Base-by-base conservation (phyloP, 495 filamentous ascomycete genomes). In the Lasiosphaeria miniovina region DNA sequence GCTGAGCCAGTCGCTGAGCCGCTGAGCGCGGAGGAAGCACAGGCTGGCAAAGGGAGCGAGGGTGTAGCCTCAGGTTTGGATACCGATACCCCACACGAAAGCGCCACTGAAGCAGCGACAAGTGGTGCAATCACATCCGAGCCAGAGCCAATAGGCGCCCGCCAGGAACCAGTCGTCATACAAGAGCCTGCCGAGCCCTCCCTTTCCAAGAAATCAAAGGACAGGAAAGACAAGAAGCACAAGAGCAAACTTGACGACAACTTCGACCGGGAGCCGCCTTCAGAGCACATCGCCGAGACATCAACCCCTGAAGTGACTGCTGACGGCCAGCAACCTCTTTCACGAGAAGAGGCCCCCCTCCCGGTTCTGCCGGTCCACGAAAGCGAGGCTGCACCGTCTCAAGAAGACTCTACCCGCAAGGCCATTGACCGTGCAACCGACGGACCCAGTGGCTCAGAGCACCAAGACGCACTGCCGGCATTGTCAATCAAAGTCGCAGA, bases 201-300 rank as follows among this genome's bases (percentile, higher is more conserved):
- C 11, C 49, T 50, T 34, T 10, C 52, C 17, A 74, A 71, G 41
- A 68, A 68, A 56, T 55, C 65, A 4, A 74, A 75, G 53, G 71
- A 75, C 62, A 71, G 74, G 58, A 74, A 72, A 52, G 64, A 59
- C 31, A 54, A 35, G 14, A 61, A 60, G 50, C 36, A 41, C 48
- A 49, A 61, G 55, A 48, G 15, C 35, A 58, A 56, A 31, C 9
- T 35, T 35, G 52, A 62, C 36, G 38, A 61, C 11, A 46, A 11
- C 43, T 35, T 49, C 17, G 40, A 54, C 40, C n/a, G 24, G 54
- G 45, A 51, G 11, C 45, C 40, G 14, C 49, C 55, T 24, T 12
- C 38, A 8, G 59, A 60, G 36, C 50, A 45, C 11, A 14, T 12
- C 38, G 31, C 24, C n/a, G 49, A 54, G 11, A 4, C 54, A 36